phyloP scores from a whole-genome alignment of 1,139 yeast genomes.

The Suhomyces taliae region DNA sequence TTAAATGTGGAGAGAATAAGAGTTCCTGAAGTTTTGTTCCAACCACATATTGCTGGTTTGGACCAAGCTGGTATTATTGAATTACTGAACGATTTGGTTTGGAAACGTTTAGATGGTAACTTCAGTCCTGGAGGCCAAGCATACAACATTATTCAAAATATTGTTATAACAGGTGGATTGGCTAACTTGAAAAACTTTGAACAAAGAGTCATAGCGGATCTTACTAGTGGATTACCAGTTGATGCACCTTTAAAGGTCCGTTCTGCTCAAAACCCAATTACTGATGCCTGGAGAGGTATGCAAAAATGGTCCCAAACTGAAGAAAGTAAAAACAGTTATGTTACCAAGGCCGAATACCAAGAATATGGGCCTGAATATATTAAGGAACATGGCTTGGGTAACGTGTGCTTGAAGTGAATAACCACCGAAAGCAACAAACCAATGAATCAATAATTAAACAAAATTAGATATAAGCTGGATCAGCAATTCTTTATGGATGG shows the following conservation, averaged over 20 bases:
- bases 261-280: conserved; percentile 62
- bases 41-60: conserved; percentile 92
- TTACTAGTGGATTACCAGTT: conserved; percentile 68
- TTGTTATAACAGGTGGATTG: conserved; percentile 87
- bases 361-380: conserved; percentile 90
- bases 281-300: conserved; percentile 96
- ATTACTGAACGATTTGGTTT: conserved; percentile 64
- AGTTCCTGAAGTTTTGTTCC: conserved; percentile 88
- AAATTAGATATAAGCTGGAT: no score
- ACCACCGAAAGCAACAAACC: no score
- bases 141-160: conserved; percentile 53
- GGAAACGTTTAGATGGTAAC: conserved; percentile 58
- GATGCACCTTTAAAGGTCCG: conserved; percentile 63
- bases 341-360: conserved; percentile 72
- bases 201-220: conserved; percentile 64
- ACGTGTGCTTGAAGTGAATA: conserved; percentile 37
- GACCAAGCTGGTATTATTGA: conserved; percentile 94
- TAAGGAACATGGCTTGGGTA: conserved; percentile 83
- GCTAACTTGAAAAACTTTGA: conserved; percentile 65
- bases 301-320: conserved; percentile 65
- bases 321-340: conserved; percentile 49
- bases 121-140: conserved; percentile 55
- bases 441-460: no score
- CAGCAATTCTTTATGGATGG: no score
- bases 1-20: conserved; percentile 86